phyloP scores from a whole-genome alignment of 257 asterid genomes.

The Echium plantagineum region DNA sequence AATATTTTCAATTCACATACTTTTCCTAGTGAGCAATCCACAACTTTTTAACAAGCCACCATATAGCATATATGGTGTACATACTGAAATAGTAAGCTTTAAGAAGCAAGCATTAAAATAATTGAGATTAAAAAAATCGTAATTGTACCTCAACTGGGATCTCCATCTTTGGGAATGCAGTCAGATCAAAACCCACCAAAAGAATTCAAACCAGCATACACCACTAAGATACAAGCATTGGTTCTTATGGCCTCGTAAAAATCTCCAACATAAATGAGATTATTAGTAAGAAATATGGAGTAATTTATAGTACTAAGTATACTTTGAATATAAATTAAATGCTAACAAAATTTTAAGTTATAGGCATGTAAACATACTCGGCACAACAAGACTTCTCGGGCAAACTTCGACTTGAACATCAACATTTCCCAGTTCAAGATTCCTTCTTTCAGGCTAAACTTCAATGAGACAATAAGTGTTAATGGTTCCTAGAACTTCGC shows the following conservation, averaged over 20 bases:
- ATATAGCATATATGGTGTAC: neutral
- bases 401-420: constrained; percentile 89
- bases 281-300: neutral
- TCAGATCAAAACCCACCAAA: constrained; percentile 92
- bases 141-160: constrained; percentile 77
- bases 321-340: constrained; percentile 9
- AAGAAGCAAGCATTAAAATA: constrained; percentile 6
- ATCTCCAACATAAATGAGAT: constrained; percentile 69
- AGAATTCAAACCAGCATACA: constrained; percentile 96
- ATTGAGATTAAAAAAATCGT: constrained; percentile 9
- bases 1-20: no score
- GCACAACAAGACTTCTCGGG: constrained; percentile 90
- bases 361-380: constrained; percentile 45
- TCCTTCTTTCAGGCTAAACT: constrained; percentile 85
- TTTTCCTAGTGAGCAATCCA: no score
- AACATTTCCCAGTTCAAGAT: constrained; percentile 85
- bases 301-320: neutral
- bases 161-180: constrained; percentile 90
- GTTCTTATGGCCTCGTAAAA: constrained; percentile 89
- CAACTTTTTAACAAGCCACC: neutral
- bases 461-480: constrained; percentile 9
- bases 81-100: neutral
- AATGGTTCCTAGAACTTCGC: neutral
- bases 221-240: constrained; percentile 97
- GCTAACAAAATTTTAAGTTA: constrained; percentile 6